phyloP scores from a whole-genome alignment of 2,329 filamentous ascomycete species.

The Stagonosporopsis cucurbitacearum region DNA sequence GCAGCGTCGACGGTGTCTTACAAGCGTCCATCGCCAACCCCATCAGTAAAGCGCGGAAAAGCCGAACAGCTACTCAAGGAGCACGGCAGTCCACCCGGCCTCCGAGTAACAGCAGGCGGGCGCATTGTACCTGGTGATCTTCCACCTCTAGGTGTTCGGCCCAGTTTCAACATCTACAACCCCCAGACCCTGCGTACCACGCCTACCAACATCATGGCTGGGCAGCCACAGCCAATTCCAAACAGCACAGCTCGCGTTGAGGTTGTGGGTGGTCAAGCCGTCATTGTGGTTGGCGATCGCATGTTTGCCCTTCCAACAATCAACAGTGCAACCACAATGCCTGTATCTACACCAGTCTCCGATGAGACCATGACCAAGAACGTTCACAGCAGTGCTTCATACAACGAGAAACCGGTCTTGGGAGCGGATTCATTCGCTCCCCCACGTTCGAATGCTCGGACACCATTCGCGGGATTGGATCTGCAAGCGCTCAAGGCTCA shows the following conservation, averaged over 20 bases:
- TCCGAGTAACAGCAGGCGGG: conserved; percentile 60
- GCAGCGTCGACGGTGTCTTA: conserved; percentile 25
- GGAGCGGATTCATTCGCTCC: conserved; percentile 20
- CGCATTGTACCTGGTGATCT: conserved; percentile 58
- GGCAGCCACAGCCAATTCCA: conserved; percentile 29
- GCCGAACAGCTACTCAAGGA: conserved; percentile 58
- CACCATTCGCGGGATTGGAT: conserved; percentile 33
- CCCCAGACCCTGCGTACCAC: conserved; percentile 31
- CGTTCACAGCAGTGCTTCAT: conserved; percentile 12
- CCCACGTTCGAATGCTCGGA: conserved; percentile 27
- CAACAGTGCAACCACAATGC: conserved; percentile 22
- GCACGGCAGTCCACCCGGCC: conserved; percentile 58
- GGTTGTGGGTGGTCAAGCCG: conserved; percentile 40
- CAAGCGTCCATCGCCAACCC: conserved; percentile 56
- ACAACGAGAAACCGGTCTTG: conserved; percentile 22
- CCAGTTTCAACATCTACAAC: conserved; percentile 41
- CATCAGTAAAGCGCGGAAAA: conserved; percentile 58
- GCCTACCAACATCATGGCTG: conserved; percentile 32
- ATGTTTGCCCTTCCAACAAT: conserved; percentile 43
- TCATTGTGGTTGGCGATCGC: conserved; percentile 41
- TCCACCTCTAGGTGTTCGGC: conserved; percentile 41
- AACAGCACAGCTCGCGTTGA: conserved; percentile 37
- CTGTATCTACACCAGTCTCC: conserved; percentile 13
- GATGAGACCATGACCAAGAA: conserved; percentile 28
- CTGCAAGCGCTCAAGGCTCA: conserved; percentile 36